Evolutionary conservation across 2,329 filamentous ascomycete genomes (phyloP).

Genomic region (Ophiocordyceps australis): DNA sequence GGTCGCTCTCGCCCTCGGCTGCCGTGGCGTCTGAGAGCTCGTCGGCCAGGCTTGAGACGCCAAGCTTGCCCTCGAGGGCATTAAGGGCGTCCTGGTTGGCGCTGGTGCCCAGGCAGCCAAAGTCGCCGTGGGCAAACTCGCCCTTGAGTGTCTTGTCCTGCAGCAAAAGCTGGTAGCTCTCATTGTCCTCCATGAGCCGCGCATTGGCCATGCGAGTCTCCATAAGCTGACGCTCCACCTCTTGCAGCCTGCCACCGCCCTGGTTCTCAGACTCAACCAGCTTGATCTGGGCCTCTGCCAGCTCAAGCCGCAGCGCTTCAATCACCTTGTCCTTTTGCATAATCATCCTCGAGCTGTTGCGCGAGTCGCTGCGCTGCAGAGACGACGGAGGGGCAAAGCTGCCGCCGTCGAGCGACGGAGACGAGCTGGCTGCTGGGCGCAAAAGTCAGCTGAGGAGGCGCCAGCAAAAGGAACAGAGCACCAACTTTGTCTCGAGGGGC

Average conservation of each 20-base stretch:
- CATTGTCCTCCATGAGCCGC: constrained; percentile 92
- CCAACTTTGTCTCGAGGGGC: constrained; percentile 40
- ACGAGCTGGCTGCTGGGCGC: constrained; percentile 27
- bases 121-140: constrained; percentile 70
- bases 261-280: constrained; percentile 86
- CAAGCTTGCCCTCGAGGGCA: constrained; percentile 38
- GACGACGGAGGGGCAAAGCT: constrained; percentile 80
- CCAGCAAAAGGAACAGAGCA: not conserved
- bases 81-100: constrained; percentile 47
- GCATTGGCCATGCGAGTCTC: constrained; percentile 94
- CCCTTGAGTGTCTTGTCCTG: constrained; percentile 92
- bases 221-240: constrained; percentile 79
- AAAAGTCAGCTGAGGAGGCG: constrained; percentile 5
- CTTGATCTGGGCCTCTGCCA: constrained; percentile 91
- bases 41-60: constrained; percentile 55
- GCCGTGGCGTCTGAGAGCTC: constrained; percentile 59
- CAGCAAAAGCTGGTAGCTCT: constrained; percentile 89
- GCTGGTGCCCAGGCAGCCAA: constrained; percentile 45
- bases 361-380: constrained; percentile 71
- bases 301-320: constrained; percentile 74
- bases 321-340: constrained; percentile 95
- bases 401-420: constrained; percentile 51
- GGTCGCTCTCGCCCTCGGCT: constrained; percentile 40
- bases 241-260: constrained; percentile 70
- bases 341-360: constrained; percentile 76